Evolutionary conservation across 805 yeast genomes (phyloP), one percentile per base, ranked within the genome.

Genomic region (Wickerhamiella musiphila): DNA sequence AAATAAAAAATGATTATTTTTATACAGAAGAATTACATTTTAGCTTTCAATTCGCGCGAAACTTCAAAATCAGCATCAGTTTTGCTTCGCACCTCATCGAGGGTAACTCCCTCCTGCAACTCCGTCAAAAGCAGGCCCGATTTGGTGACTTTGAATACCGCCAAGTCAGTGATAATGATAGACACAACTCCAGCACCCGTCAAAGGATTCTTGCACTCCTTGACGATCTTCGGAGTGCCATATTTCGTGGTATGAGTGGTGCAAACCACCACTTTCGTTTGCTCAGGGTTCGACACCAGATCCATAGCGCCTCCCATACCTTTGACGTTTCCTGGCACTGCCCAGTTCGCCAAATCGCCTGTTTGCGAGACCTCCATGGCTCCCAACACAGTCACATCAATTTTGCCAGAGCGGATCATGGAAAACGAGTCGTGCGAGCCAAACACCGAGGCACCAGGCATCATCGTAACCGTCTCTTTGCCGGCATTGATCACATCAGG

Each of bases 271-370:
- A 65, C 68, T 32, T 52, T 49, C 4, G 69, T 65, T 22, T 54
- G 46, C 18, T 48, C 47, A 11, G 68, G 67, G 40, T 62, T 61
- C 5, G 66, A 57, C 5, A 62, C 68, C 16, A 65, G 54, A 42
- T 63, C 69, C 69, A 65, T 65, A 16, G 69, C 69, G 12, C 70
- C 69, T 17, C 70, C 70, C 63, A 64, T 65, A 13, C 70, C 70
- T 44, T 61, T 63, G 27, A 65, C 58, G 36, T 57, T 51, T 6
- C 69, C 68, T 1, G 70, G 69, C 4, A 65, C 51, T 17, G 63
- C 66, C 68, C 70, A 65, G 45, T 65, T 65, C 24, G 70, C 70
- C 23, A 65, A 54, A 35, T 65, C 70, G 23, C 70, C 70, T 29
- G 38, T 48, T 27, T 54, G 52, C 1, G 67, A 58, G 5, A 65